Evolutionary conservation across 768 basidiomycete genomes (phyloP), one percentile per base, ranked within the genome.

Genomic region (Leccinum incarnatum): DNA sequence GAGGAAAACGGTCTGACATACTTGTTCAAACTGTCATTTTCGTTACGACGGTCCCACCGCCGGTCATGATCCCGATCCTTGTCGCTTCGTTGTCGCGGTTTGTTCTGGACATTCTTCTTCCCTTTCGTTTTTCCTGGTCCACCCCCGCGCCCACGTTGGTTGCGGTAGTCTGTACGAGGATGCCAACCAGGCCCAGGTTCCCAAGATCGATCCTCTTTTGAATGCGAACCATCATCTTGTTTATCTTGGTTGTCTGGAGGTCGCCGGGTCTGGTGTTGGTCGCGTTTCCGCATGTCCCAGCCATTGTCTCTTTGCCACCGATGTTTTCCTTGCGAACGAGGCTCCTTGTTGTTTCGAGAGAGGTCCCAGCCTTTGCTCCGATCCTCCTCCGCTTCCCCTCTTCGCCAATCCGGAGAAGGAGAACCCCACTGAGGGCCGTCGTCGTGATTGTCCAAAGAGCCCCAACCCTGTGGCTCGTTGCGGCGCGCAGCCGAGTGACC

Each of bases 21-120:
- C 91, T 91, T 92, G 73, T 91, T 92, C 53, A 86, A 71, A 65
- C 79, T 81, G n/a, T 81, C 79, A 55, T 91, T 88, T 47, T 90
- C 86, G 25, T 72, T 74, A 54, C 78, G 75, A 62, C 76, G 77
- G 56, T 75, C 74, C 66, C 71, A 70, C 11, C 64, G 64, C 8
- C 63, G 58, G 49, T 73, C 72, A 51, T 63, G 50, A 40, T 68
- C 68, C 36, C 65, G 62, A 47, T 72, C 71, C 54, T 15, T 65
- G 56, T 73, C 72, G 30, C 68, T 62, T 52, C 65, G 67, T 50
- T 69, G 70, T 34, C 72, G 72, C 40, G 71, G 75, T 48, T 77
- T 71, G 45, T 66, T 64, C 53, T 68, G 69, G 59, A 69, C 69
- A 40, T 70, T 72, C 60, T 77, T 77, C 56, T 74, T 75, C 19